Evolutionary conservation across 768 basidiomycete genomes (phyloP).

Genomic region (Auriculariales sp.): DNA sequence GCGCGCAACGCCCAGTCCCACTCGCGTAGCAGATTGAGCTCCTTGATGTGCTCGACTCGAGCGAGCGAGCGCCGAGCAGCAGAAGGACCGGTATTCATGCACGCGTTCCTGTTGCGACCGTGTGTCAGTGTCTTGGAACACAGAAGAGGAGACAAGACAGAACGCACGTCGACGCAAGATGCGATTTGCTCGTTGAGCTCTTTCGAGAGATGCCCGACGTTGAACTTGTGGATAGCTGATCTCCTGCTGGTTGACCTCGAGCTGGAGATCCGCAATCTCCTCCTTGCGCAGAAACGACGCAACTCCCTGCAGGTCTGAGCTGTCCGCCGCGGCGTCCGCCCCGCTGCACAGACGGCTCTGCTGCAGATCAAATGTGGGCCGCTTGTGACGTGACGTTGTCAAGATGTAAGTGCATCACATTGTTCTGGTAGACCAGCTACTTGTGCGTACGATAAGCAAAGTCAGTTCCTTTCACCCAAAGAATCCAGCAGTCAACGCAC

Average conservation of each 20-base stretch:
- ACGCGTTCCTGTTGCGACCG: constrained; percentile 52
- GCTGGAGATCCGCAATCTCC: constrained; percentile 78
- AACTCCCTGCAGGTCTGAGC: constrained; percentile 59
- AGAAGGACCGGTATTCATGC: constrained; percentile 51
- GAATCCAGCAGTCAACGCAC: constrained; percentile 23
- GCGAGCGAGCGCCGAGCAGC: constrained; percentile 73
- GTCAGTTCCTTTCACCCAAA: neutral
- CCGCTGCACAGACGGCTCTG: constrained; percentile 33
- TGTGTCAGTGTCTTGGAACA: neutral
- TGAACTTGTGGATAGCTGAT: constrained; percentile 54
- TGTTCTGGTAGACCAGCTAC: constrained; percentile 64
- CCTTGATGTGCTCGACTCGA: constrained; percentile 73
- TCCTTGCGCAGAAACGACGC: constrained; percentile 76
- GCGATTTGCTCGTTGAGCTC: constrained; percentile 55
- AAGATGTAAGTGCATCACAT: constrained; percentile 66
- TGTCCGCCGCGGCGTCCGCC: constrained; percentile 29
- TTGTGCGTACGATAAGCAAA: constrained; percentile 33
- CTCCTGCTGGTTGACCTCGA: constrained; percentile 70
- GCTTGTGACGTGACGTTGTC: constrained; percentile 76
- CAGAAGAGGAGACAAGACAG: neutral
- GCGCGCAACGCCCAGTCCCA: constrained; percentile 76
- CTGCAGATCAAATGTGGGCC: constrained; percentile 59
- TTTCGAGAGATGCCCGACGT: constrained; percentile 60
- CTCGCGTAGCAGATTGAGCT: constrained; percentile 73
- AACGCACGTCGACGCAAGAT: constrained; percentile 52